phyloP scores from a whole-genome alignment of 2,329 filamentous ascomycete species.

The Thielaviopsis ethacetica region DNA sequence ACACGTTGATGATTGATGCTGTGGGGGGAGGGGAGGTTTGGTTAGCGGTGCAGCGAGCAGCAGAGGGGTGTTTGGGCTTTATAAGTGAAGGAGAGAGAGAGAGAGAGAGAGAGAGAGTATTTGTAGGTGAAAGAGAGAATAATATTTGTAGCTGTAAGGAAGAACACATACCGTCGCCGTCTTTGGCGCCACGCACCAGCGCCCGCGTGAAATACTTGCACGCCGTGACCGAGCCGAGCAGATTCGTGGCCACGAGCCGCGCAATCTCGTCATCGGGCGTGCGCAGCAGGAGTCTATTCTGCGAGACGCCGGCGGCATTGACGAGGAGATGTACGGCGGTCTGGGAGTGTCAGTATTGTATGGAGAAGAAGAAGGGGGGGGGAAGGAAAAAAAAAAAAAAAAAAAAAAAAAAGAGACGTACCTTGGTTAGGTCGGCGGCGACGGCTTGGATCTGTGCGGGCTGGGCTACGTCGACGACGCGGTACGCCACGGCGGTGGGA shows the following conservation, averaged over 20 bases:
- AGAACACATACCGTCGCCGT: constrained; percentile 6
- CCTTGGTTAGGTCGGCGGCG: constrained; percentile 53
- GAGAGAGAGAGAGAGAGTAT: no score
- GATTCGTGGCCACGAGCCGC: constrained; percentile 50
- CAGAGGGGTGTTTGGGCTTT: no score
- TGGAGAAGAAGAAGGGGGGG: constrained; percentile 13
- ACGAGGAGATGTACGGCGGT: constrained; percentile 42
- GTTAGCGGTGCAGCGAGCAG: not conserved
- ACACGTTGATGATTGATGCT: constrained; percentile 67
- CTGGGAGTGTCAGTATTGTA: no score
- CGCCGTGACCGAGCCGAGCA: constrained; percentile 46
- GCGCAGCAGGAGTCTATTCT: constrained; percentile 45
- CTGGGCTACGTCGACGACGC: constrained; percentile 11
- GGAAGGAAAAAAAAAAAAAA: constrained; percentile 22
- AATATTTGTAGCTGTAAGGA: no score
- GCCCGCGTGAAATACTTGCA: constrained; percentile 31
- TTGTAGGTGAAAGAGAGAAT: no score
- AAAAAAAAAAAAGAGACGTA: constrained; percentile 32
- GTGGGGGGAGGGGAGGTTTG: no score
- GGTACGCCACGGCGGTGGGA: not conserved
- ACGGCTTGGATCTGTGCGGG: constrained; percentile 57
- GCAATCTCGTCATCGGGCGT: constrained; percentile 35
- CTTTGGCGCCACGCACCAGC: constrained; percentile 5
- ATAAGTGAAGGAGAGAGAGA: no score
- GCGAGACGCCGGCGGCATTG: constrained; percentile 63